phyloP scores from a whole-genome alignment of 116 monocot species.

The Dioscorea cayenensis region DNA sequence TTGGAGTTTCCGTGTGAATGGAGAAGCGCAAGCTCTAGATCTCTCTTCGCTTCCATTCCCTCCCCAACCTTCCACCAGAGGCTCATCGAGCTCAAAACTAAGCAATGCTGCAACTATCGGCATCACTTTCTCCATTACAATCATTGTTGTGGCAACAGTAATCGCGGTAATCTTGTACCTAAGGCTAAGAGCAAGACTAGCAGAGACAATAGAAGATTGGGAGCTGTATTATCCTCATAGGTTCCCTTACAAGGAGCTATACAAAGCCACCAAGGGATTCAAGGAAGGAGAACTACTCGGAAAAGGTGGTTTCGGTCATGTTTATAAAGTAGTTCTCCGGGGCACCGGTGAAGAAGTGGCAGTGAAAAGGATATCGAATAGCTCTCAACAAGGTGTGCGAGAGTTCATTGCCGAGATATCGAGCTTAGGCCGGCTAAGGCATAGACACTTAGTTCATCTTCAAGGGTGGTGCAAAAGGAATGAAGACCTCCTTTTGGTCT shows the following conservation, averaged over 20 bases:
- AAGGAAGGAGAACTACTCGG: slow-evolving; percentile 6
- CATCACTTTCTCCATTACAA: background rate
- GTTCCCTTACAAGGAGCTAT: slow-evolving; percentile 18
- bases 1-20: slow-evolving; percentile 24
- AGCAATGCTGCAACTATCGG: background rate
- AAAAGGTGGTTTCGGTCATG: slow-evolving; percentile 17
- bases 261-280: slow-evolving; percentile 15
- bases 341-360: slow-evolving; percentile 16
- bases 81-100: slow-evolving; percentile 2
- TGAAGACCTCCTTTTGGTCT: slow-evolving; percentile 31
- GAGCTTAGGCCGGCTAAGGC: slow-evolving; percentile 18
- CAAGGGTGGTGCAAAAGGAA: slow-evolving; percentile 19
- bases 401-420: slow-evolving; percentile 23
- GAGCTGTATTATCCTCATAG: slow-evolving; percentile 28
- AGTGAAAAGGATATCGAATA: slow-evolving; percentile 21
- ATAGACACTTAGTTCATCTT: slow-evolving; percentile 23
- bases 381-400: slow-evolving; percentile 16
- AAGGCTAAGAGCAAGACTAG: slow-evolving; percentile 7
- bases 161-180: background rate
- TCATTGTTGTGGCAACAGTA: background rate
- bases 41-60: slow-evolving; percentile 14
- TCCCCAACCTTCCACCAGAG: background rate
- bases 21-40: slow-evolving; percentile 14
- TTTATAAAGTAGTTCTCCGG: slow-evolving; percentile 24
- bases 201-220: slow-evolving; percentile 22